Base-by-base conservation (phyloP, 108 stramenopile genomes). In the Nitzschia sp. region DNA sequence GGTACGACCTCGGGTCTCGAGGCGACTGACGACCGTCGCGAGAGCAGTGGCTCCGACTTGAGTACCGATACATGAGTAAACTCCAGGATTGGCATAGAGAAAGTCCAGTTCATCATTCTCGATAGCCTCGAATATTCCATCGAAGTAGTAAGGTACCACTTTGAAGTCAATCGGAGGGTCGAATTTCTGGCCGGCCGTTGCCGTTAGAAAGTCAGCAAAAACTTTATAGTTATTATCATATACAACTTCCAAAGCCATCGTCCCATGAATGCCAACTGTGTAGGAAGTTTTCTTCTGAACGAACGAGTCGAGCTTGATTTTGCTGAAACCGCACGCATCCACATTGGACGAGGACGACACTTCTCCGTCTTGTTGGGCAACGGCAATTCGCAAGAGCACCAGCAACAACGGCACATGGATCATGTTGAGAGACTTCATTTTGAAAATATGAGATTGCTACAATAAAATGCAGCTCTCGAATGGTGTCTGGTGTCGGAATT, bases 231-330 rank as follows among this genome's bases (percentile, higher is more conserved):
- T 50, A n/a, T 50, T n/a, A 41, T 41, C 38, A 13, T 41, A 41
- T 41, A 41, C 77, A 1, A 23, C 48, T 3, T 73, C 73, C 13
- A 70, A 57, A 8, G 72, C 78, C n/a, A 68, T 68, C 29, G 66
- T 64, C 6, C 68, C 73, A 38, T 72, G 48, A 1, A 79, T 73
- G 9, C 78, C 78, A 5, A 79, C 47, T 17, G n/a, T 55, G 54
- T 74, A 79, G 3, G 26, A 41, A 19, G 57, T 6, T n/a, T n/a
- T n/a, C 29, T 69, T 58, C 4, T 64, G 63, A 1, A 26, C 50
- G 41, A 30, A 64, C 13, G 63, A 47, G 32, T 64, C 63, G 4
- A n/a, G 48, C 4, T 50, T 21, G 21, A 50, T 50, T 4, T 16
- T 50, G 19, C 4, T 21, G 48, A 19, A 50, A 22, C 19, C 19